Base-by-base conservation (phyloP, 176 grass and related monocot species). In the Typha latifolia region DNA sequence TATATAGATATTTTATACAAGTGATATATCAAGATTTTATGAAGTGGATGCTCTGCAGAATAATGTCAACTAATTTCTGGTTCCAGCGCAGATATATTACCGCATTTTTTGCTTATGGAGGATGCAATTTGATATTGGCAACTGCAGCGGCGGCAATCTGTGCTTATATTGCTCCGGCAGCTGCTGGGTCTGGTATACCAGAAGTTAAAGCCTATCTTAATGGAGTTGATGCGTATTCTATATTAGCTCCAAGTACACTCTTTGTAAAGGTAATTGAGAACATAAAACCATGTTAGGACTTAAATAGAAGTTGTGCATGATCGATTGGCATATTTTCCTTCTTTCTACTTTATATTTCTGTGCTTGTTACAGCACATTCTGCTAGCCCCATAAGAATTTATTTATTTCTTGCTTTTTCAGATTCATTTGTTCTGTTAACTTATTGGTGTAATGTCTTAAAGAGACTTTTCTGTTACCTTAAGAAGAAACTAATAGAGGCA, bases 191-290 rank as follows among this genome's bases (percentile, higher is more conserved):
- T 62, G 94, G 89, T 21, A 99, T 99, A 32, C 95, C 95, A 57
- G 95, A 99, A 93, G 89, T 99, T 50, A 99, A 99, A 67, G 95
- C 95, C 19, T 99, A 99, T 76, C 95, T 99, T 56, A 99, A 99
- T 71, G 95, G 95, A 74, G 71, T 99, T 66, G 89, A 99, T 72
- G 71, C 95, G 48, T 85, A 93, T 63, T 87, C 89, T 64, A 99
- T 99, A 73, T 78, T 99, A 75, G 95, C 89, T 86, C 89, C 95
- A 9, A 93, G 83, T 65, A 99, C 95, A 66, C 74, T 99, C 29
- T 90, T 99, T 82, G 95, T 99, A 48, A 99, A 99, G 84, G 86
- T 99, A 82, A 63, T 15, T 2, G 49, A 48, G 48, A 71, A 67
- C 14, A 53, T 32, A 49, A 26, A 12, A 32, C 14, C 2, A 29